Percentiles rank a stretch among this genome's conserved stretches.
These are phyloP conservation scores for Sphagnum magellanicum DNA, from an alignment of 228 moss, liverwort and hornwort genomes.

Conservation along the genomic window DNA sequence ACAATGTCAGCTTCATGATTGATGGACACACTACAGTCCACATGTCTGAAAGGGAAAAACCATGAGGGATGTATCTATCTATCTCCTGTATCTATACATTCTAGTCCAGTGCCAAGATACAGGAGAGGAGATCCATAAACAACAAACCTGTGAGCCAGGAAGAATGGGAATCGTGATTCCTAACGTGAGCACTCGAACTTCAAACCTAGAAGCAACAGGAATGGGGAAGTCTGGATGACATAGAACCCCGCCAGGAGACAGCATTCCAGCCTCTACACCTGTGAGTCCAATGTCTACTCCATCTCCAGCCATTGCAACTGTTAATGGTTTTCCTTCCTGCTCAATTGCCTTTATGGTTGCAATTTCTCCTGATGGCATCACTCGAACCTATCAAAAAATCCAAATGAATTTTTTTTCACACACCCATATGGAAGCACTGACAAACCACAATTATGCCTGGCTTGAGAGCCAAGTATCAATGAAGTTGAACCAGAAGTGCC, in stretches of 20 bases:
- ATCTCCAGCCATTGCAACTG: slow-evolving; percentile 74
- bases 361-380: slow-evolving; percentile 74
- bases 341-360: slow-evolving; percentile 76
- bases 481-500: no score
- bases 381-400: slow-evolving; percentile 55
- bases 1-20: no score
- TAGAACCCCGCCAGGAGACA: slow-evolving; percentile 68
- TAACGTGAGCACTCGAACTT: slow-evolving; percentile 72
- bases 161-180: slow-evolving; percentile 73
- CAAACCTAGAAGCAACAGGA: slow-evolving; percentile 69
- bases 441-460: no score
- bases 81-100: no score
- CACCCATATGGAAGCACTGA: no score
- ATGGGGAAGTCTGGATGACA: slow-evolving; percentile 95
- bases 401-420: background rate
- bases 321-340: slow-evolving; percentile 51
- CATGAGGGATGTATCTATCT: no score
- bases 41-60: no score
- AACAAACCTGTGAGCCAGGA: slow-evolving; percentile 70
- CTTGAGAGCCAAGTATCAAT: no score
- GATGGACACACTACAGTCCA: no score
- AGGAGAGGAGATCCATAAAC: background rate
- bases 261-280: slow-evolving; percentile 64
- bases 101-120: background rate
- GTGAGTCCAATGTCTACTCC: slow-evolving; percentile 82